Base-by-base conservation (phyloP, 495 filamentous ascomycete genomes). In the Podospora appendiculata region DNA sequence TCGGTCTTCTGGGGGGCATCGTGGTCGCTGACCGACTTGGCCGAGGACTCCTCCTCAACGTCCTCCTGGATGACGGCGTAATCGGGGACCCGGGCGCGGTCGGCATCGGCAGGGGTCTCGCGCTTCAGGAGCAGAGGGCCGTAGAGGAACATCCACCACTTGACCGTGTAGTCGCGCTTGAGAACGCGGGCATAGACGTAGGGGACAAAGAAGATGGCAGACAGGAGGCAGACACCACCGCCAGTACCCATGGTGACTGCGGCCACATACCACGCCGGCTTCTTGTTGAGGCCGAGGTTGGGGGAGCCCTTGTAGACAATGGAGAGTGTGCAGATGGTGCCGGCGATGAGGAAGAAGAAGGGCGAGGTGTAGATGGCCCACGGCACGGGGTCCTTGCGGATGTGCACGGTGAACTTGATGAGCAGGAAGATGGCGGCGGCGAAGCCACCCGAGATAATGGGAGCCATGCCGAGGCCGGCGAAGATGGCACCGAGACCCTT, bases 331-430 rank as follows among this genome's bases (percentile, higher is more conserved):
- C 83, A 75, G 44, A 88, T 74, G 52, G 71, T 76, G 38, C 72
- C 79, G 9, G 84, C 82, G 47, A 81, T 61, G 34, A 75, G 77
- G 48, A 86, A 79, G 65, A 82, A 88, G 58, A 81, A 58, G 6
- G 84, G 81, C 44, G 82, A 75, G 50, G 74, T 68, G 33, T 71
- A 65, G 61, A 88, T 73, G 13, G 77, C 83, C 71, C 62, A 65
- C 10, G 76, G 76, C 48, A 84, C 72, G 6, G 82, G 76, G 54
- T 86, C 74, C 32, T 68, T 65, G 48, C 84, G 79, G 53, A 76
- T 65, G 34, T 83, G 75, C 3, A 88, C 83, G n/a, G 70, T 63
- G 59, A 81, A 76, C 70, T 88, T 88, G 55, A 83, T 76, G 43
- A 77, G 72, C 12, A 69, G 69, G 62, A 88, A 86, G 62, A 87